phyloP scores from a whole-genome alignment of 2,329 filamentous ascomycete species.

The Cadophora malorum region DNA sequence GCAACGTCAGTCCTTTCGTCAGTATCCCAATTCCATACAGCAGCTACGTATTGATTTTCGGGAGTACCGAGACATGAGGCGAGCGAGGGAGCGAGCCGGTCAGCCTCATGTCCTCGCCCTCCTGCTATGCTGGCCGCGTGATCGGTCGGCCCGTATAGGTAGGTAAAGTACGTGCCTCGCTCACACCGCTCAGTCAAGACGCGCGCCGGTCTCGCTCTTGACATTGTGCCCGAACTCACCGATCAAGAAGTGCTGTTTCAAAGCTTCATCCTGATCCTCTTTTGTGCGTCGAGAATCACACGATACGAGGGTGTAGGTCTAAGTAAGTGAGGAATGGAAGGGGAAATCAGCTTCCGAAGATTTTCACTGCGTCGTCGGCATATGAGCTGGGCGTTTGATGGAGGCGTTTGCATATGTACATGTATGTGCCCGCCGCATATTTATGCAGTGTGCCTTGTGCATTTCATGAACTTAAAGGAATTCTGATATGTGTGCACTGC shows the following conservation, averaged over 20 bases:
- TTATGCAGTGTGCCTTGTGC: neutral
- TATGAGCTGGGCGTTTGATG: constrained; percentile 1
- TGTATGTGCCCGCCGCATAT: neutral
- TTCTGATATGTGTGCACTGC: neutral
- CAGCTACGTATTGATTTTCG: neutral
- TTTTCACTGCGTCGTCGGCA: neutral
- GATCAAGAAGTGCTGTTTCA: neutral
- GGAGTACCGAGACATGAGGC: constrained; percentile 4
- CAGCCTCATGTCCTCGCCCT: constrained; percentile 4
- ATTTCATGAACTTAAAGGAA: neutral
- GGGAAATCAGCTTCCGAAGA: neutral
- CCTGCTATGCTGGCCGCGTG: neutral
- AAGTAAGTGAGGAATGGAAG: neutral
- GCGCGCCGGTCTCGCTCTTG: constrained; percentile 3
- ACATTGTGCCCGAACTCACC: neutral
- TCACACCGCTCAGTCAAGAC: constrained; percentile 5
- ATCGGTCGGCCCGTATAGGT: neutral
- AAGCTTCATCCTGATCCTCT: neutral
- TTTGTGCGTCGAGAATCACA: neutral
- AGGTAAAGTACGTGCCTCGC: neutral
- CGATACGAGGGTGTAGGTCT: neutral
- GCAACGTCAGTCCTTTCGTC: neutral
- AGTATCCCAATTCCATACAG: neutral
- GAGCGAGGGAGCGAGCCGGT: neutral
- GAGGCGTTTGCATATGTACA: constrained; percentile 13